A percentile compares a stretch with the other conserved stretches of the same genome.
These are phyloP conservation scores for Darksidea phi DNA, from an alignment of 495 filamentous ascomycete genomes.

Conservation along the genomic window DNA sequence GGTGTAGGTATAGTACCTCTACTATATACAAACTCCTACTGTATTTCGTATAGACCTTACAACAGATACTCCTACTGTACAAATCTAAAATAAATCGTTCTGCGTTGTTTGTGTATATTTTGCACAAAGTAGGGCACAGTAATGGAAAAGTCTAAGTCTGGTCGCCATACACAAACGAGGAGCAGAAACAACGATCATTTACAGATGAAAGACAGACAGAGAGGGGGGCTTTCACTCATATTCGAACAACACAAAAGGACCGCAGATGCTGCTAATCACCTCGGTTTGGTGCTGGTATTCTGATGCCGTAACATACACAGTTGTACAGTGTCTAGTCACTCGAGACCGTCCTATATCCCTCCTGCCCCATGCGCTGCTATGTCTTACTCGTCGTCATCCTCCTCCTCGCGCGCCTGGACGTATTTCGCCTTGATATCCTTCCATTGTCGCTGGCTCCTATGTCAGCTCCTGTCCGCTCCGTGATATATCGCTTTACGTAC, in stretches of 20 bases:
- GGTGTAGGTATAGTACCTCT: too few relatives aligned
- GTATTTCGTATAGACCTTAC: too few relatives aligned
- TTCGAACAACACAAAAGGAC: background rate
- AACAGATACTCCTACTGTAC: too few relatives aligned
- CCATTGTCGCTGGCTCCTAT: constrained; percentile 82
- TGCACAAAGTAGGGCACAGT: too few relatives aligned
- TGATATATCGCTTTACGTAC: constrained; percentile 55
- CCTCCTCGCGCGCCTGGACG: constrained; percentile 61
- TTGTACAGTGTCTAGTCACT: constrained; percentile 24
- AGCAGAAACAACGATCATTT: too few relatives aligned
- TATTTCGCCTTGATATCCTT: constrained; percentile 96
- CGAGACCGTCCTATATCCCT: background rate
- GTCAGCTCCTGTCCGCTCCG: constrained; percentile 39
- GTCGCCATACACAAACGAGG: too few relatives aligned
- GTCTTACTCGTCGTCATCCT: constrained; percentile 39
- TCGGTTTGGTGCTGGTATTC: constrained; percentile 7
- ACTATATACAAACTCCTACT: too few relatives aligned
- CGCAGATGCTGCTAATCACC: background rate
- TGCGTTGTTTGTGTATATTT: too few relatives aligned
- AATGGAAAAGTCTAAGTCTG: too few relatives aligned
- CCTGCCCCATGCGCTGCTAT: background rate
- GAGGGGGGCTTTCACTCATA: too few relatives aligned
- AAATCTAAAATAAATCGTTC: too few relatives aligned
- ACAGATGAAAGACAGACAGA: too few relatives aligned
- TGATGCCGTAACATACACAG: constrained; percentile 31